Evolutionary conservation across 1,284 basidiomycete species (phyloP).

Genomic region (Cryptococcus maquisensis): DNA sequence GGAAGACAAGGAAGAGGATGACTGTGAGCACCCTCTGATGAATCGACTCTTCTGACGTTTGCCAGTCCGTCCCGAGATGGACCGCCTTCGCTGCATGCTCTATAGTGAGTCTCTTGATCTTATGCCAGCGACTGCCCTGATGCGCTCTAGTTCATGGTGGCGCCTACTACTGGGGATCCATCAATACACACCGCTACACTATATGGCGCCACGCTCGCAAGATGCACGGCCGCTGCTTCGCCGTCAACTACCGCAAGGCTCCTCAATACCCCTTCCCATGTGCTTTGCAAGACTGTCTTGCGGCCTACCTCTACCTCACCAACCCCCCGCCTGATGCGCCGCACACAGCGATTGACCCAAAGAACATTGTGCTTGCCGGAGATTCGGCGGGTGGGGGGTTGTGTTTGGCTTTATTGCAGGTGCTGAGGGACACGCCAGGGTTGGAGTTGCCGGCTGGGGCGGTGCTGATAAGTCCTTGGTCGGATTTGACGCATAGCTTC

Average conservation of each 20-base stretch:
- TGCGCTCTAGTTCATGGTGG: constrained; percentile 59
- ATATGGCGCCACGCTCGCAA: constrained; percentile 80
- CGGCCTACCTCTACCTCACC: constrained; percentile 72
- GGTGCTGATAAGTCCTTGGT: constrained; percentile 71
- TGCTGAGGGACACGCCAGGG: constrained; percentile 75
- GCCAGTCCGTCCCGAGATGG: constrained; percentile 63
- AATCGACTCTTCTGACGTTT: constrained; percentile 3
- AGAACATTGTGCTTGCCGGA: constrained; percentile 73
- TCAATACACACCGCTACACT: constrained; percentile 61
- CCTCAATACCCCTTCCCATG: constrained; percentile 98
- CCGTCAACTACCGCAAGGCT: constrained; percentile 79
- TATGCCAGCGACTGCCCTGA: neutral
- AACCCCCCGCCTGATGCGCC: constrained; percentile 65
- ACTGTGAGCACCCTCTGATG: neutral
- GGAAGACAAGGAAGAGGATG: neutral
- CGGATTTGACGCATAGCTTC: constrained; percentile 91
- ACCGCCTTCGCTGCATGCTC: constrained; percentile 78
- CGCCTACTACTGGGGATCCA: constrained; percentile 54
- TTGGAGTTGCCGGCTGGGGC: constrained; percentile 81
- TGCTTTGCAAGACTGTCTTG: constrained; percentile 78
- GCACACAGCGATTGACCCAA: constrained; percentile 75
- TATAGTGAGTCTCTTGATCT: constrained; percentile 51
- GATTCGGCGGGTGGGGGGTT: constrained; percentile 94
- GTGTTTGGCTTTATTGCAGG: constrained; percentile 75
- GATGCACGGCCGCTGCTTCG: constrained; percentile 82